phyloP scores from a whole-genome alignment of 441 rosid species.

The Viola pubescens region DNA sequence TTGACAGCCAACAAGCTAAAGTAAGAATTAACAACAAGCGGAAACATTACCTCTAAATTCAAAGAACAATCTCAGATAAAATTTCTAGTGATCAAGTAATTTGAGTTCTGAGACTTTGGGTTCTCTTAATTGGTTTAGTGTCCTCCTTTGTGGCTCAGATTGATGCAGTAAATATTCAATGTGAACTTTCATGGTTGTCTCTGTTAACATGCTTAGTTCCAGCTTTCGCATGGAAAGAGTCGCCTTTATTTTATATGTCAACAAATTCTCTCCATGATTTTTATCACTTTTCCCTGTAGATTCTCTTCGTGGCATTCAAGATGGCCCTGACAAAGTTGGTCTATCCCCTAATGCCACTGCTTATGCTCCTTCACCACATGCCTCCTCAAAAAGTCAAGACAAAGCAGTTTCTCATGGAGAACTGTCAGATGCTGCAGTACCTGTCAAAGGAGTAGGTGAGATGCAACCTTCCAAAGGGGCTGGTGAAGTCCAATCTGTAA shows the following conservation, averaged over 20 bases:
- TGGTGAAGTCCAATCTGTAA: constrained; percentile 33
- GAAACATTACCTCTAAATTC: too few species aligned
- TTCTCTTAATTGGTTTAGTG: too few species aligned
- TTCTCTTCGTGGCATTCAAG: constrained; percentile 30
- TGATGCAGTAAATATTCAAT: too few species aligned
- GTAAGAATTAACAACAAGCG: too few species aligned
- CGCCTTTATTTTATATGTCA: neutral
- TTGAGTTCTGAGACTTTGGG: too few species aligned
- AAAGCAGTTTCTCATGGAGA: constrained; percentile 38
- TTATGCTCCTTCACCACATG: constrained; percentile 24
- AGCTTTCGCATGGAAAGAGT: too few species aligned
- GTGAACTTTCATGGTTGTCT: too few species aligned
- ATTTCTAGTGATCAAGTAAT: too few species aligned
- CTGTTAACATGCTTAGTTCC: too few species aligned
- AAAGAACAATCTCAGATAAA: too few species aligned
- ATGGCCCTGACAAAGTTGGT: constrained; percentile 33
- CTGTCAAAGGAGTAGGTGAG: constrained; percentile 35
- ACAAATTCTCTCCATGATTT: neutral
- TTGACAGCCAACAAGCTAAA: too few species aligned
- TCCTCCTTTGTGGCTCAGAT: too few species aligned
- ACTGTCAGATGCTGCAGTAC: constrained; percentile 27
- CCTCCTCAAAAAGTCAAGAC: constrained; percentile 35
- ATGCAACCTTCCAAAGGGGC: constrained; percentile 26
- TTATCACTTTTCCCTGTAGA: constrained; percentile 23
- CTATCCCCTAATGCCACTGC: constrained; percentile 27